phyloP scores from a whole-genome alignment of 345 rosid species.

The Reutealis trisperma region DNA sequence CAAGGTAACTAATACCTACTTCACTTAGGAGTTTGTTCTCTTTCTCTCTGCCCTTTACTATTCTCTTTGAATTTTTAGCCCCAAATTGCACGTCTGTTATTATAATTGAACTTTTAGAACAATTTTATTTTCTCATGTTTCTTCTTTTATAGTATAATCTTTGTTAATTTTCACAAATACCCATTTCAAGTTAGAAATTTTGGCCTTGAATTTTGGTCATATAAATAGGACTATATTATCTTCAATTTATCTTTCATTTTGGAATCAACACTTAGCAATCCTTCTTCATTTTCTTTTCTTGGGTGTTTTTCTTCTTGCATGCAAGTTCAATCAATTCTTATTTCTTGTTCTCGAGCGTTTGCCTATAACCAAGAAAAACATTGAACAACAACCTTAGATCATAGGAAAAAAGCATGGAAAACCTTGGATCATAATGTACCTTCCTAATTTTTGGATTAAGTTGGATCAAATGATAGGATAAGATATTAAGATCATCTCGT shows the following conservation, averaged over 20 bases:
- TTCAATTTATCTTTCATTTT: no score
- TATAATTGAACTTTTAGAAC: no score
- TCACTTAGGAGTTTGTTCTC: neutral
- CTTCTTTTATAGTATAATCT: neutral
- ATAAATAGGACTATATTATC: neutral
- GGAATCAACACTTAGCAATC: no score
- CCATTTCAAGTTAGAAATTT: neutral
- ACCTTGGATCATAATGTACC: neutral
- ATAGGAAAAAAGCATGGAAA: neutral
- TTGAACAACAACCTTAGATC: neutral
- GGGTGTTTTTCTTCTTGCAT: neutral
- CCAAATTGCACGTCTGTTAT: neutral
- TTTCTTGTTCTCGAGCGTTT: neutral
- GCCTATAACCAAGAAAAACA: neutral
- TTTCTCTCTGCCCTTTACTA: neutral
- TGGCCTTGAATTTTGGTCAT: neutral
- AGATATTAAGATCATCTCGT: neutral
- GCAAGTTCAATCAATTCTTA: neutral
- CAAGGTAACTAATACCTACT: conserved; percentile 29
- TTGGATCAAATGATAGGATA: neutral
- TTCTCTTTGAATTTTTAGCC: neutral
- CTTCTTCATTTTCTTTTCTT: neutral
- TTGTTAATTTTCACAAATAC: neutral
- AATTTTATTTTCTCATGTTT: no score
- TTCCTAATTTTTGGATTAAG: neutral